Evolutionary conservation across 2,329 filamentous ascomycete genomes (phyloP).

Genomic region (Neospermospora avenae): DNA sequence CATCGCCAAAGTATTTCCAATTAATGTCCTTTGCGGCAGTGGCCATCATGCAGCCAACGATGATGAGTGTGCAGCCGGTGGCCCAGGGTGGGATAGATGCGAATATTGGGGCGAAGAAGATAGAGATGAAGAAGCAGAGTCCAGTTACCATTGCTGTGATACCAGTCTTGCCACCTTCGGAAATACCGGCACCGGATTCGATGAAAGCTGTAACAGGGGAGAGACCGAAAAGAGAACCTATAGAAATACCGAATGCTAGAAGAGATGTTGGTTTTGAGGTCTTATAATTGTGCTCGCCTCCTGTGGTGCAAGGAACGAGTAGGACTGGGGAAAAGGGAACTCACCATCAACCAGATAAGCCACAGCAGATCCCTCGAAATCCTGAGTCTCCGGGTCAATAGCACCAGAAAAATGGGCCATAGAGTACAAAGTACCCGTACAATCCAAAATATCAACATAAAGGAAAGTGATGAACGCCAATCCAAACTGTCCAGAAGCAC

Average conservation of each 20-base stretch:
- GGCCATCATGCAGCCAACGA: slow-evolving; percentile 85
- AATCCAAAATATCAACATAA: slow-evolving; percentile 86
- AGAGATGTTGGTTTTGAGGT: neutral
- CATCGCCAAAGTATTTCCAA: slow-evolving; percentile 82
- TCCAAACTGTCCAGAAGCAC: slow-evolving; percentile 68
- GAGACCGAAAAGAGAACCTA: slow-evolving; percentile 73
- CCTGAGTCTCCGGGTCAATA: slow-evolving; percentile 77
- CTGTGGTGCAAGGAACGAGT: no score
- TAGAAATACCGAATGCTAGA: slow-evolving; percentile 68
- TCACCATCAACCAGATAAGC: slow-evolving; percentile 73
- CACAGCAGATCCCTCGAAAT: slow-evolving; percentile 81
- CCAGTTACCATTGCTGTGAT: slow-evolving; percentile 76
- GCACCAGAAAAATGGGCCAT: slow-evolving; percentile 83
- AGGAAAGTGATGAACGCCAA: slow-evolving; percentile 85
- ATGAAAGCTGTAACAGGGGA: slow-evolving; percentile 85
- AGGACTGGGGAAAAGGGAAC: no score
- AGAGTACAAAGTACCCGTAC: slow-evolving; percentile 81
- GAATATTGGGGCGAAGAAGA: slow-evolving; percentile 90
- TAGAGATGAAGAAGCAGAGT: slow-evolving; percentile 78
- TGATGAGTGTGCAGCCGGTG: slow-evolving; percentile 78
- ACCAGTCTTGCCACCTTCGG: slow-evolving; percentile 81
- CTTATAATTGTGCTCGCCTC: neutral
- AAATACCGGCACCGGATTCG: slow-evolving; percentile 86
- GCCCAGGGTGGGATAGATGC: slow-evolving; percentile 88
- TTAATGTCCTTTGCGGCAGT: slow-evolving; percentile 78